Percentiles rank a stretch among this genome's conserved stretches.
Evolutionary conservation across 768 basidiomycete genomes (phyloP).

Genomic region (Tylopilus subfusipes): DNA sequence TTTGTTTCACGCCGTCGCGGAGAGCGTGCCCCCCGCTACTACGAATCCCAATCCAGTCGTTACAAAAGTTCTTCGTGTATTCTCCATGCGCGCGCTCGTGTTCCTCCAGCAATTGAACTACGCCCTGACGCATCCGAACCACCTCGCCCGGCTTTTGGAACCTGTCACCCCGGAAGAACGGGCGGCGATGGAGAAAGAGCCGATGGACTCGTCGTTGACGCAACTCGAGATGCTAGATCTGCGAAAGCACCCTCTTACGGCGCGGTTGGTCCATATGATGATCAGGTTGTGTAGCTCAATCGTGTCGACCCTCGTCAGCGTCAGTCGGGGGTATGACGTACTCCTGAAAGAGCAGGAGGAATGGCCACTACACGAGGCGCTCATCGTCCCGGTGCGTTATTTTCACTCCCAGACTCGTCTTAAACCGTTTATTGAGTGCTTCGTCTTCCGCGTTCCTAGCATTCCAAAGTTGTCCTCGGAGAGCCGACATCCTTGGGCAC

Average conservation of each 20-base stretch:
- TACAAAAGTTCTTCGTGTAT: slow-evolving; percentile 63
- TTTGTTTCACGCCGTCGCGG: slow-evolving; percentile 72
- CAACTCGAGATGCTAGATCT: slow-evolving; percentile 54
- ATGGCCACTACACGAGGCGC: slow-evolving; percentile 65
- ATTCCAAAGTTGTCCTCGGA: slow-evolving; percentile 77
- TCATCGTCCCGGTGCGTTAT: slow-evolving; percentile 66
- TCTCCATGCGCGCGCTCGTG: slow-evolving; percentile 62
- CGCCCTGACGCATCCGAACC: slow-evolving; percentile 86
- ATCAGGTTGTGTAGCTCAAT: slow-evolving; percentile 69
- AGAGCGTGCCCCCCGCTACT: slow-evolving; percentile 31
- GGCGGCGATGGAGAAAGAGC: slow-evolving; percentile 60
- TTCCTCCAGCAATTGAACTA: slow-evolving; percentile 88
- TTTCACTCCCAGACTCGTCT: not conserved
- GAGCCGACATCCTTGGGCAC: slow-evolving; percentile 86
- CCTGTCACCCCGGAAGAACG: slow-evolving; percentile 77
- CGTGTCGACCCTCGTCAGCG: slow-evolving; percentile 62
- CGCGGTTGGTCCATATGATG: slow-evolving; percentile 67
- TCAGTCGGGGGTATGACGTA: slow-evolving; percentile 67
- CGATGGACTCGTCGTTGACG: slow-evolving; percentile 31
- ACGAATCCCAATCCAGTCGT: slow-evolving; percentile 41
- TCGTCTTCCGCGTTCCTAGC: slow-evolving; percentile 43
- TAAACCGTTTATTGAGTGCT: not conserved
- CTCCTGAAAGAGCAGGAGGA: slow-evolving; percentile 63
- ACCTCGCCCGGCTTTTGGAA: slow-evolving; percentile 77
- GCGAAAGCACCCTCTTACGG: slow-evolving; percentile 66